phyloP scores from a whole-genome alignment of 768 basidiomycete species.

The Kwoniella pini region DNA sequence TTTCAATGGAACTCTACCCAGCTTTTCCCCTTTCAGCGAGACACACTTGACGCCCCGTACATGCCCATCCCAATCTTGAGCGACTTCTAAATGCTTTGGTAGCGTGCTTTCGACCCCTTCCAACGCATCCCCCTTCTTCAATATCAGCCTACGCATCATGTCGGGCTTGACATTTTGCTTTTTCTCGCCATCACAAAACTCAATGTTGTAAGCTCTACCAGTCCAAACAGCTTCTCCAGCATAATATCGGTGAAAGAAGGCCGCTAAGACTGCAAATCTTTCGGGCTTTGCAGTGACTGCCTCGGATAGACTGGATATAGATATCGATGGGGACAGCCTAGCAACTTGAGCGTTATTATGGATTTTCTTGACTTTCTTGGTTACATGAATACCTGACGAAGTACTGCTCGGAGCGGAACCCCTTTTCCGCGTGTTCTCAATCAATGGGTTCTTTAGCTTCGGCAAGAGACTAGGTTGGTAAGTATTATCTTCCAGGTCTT shows the following conservation, averaged over 20 bases:
- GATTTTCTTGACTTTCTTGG: not conserved
- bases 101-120: conserved; percentile 1
- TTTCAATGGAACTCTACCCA: not conserved
- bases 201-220: conserved; percentile 14
- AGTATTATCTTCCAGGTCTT: conserved; percentile 27
- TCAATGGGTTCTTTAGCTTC: not conserved
- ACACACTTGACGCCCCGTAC: conserved; percentile 3
- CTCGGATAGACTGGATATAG: not conserved
- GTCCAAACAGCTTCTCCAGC: conserved; percentile 2
- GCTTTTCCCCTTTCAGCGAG: not conserved
- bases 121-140: conserved; percentile 26
- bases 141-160: conserved; percentile 14
- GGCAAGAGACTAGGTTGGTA: conserved; percentile 11
- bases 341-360: not conserved
- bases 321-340: conserved; percentile 1
- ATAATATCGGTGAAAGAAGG: conserved; percentile 7
- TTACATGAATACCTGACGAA: not conserved
- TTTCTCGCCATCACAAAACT: conserved; percentile 22
- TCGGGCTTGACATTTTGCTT: conserved; percentile 11
- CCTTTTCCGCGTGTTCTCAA: conserved; percentile 1
- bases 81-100: conserved; percentile 10
- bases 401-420: not conserved
- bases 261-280: not conserved
- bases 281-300: not conserved
- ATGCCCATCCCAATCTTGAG: conserved; percentile 28